Percentiles rank a stretch among this genome's conserved stretches.
Evolutionary conservation across 2,329 filamentous ascomycete species (phyloP).

Genomic region (Phialemonium atrogriseum): DNA sequence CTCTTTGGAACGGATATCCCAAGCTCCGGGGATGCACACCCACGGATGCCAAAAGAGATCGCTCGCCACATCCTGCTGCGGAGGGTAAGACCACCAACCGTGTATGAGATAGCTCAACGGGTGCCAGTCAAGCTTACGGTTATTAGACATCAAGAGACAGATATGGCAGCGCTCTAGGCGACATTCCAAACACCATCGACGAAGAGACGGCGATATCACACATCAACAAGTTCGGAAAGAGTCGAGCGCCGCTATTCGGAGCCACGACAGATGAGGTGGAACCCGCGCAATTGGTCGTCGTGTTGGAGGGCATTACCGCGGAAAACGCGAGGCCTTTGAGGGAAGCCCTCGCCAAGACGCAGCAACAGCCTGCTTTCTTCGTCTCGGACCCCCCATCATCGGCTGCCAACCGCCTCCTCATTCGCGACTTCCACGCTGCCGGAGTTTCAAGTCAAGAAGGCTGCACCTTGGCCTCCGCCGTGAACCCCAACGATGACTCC

Average conservation of each 20-base stretch:
- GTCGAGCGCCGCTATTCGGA: constrained; percentile 41
- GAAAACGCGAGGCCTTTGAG: constrained; percentile 32
- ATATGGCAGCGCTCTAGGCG: constrained; percentile 37
- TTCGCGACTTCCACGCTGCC: constrained; percentile 26
- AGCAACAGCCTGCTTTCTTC: constrained; percentile 37
- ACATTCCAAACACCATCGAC: constrained; percentile 31
- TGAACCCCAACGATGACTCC: constrained; percentile 31
- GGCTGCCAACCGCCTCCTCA: constrained; percentile 31
- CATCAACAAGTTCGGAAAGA: constrained; percentile 53
- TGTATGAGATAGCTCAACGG: background rate
- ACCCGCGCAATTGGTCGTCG: constrained; percentile 48
- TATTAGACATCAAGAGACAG: constrained; percentile 14
- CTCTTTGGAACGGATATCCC: constrained; percentile 33
- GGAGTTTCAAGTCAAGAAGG: constrained; percentile 25
- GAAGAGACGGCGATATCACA: constrained; percentile 43
- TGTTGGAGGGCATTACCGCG: constrained; percentile 47
- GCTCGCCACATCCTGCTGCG: constrained; percentile 52
- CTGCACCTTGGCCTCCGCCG: constrained; percentile 29
- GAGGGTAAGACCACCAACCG: constrained; percentile 37
- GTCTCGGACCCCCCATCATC: constrained; percentile 36
- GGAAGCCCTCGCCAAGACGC: constrained; percentile 26
- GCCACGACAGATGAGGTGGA: constrained; percentile 19
- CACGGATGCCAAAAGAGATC: constrained; percentile 42
- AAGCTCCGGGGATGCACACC: constrained; percentile 21
- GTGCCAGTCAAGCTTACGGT: background rate